phyloP scores from a whole-genome alignment of 805 yeast species.

The Diddensiella caesifluorescens region DNA sequence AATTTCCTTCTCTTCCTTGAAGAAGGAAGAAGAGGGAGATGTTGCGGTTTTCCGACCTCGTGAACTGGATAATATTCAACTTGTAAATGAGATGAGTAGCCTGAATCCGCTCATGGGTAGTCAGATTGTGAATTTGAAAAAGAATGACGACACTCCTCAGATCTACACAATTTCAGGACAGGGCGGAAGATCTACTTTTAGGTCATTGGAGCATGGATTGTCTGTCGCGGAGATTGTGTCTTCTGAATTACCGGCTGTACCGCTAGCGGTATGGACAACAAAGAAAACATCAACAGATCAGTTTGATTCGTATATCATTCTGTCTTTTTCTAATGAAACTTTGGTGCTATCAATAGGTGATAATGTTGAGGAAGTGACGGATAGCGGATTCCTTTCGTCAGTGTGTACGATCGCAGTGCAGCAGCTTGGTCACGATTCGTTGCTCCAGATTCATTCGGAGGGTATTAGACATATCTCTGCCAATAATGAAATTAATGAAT shows the following conservation, averaged over 20 bases:
- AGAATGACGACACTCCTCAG: conserved; percentile 36
- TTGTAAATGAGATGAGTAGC: conserved; percentile 46
- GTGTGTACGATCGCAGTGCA: conserved; percentile 63
- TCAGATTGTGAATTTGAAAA: conserved; percentile 28
- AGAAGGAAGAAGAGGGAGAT: conserved; percentile 27
- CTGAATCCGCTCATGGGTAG: conserved; percentile 52
- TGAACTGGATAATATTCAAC: conserved; percentile 48
- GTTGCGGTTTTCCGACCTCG: conserved; percentile 19
- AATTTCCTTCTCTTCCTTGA: conserved; percentile 30
- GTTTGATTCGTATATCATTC: conserved; percentile 58
- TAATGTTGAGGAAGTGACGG: conserved; percentile 66
- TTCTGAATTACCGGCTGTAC: conserved; percentile 65
- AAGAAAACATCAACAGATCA: conserved; percentile 40
- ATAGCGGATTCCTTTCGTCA: conserved; percentile 52
- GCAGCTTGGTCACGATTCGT: conserved; percentile 56
- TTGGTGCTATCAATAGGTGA: conserved; percentile 74
- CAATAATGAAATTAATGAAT: conserved; percentile 44
- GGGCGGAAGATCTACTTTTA: conserved; percentile 39
- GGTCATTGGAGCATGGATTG: conserved; percentile 51
- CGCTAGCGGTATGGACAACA: conserved; percentile 62
- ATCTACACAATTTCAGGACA: conserved; percentile 41
- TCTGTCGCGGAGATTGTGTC: conserved; percentile 59
- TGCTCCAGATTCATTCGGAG: conserved; percentile 66
- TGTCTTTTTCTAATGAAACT: conserved; percentile 62
- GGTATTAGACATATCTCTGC: conserved; percentile 59